Evolutionary conservation across 2,329 filamentous ascomycete genomes (phyloP).

Genomic region (Graphilbum ipis-grandicollis): DNA sequence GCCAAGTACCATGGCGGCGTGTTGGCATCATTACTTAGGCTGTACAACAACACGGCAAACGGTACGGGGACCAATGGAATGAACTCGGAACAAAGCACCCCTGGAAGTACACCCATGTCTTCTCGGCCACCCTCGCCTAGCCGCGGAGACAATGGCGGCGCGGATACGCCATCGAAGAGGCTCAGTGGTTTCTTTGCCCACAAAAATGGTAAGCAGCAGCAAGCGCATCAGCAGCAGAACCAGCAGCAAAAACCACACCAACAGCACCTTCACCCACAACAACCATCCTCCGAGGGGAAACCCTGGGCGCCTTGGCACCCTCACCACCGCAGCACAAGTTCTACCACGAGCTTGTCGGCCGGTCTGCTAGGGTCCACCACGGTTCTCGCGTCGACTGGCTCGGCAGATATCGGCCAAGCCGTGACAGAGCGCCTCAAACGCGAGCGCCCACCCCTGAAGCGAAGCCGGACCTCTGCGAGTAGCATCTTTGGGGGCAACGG

Average conservation of each 20-base stretch:
- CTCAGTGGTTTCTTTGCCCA: conserved; percentile 21
- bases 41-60: conserved; percentile 35
- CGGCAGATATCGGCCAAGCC: conserved; percentile 24
- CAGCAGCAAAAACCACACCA: too few species aligned
- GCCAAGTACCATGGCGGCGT: conserved; percentile 56
- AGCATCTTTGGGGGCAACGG: conserved; percentile 5
- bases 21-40: conserved; percentile 52
- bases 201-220: conserved; percentile 22
- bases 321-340: conserved; percentile 4
- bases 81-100: conserved; percentile 24
- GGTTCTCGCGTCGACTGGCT: conserved; percentile 29
- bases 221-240: conserved; percentile 18
- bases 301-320: conserved; percentile 1
- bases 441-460: conserved; percentile 11
- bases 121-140: conserved; percentile 25
- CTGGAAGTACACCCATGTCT: conserved; percentile 22
- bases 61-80: conserved; percentile 13
- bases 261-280: too few species aligned
- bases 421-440: conserved; percentile 26
- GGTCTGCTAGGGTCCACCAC: conserved; percentile 37
- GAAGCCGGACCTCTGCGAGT: conserved; percentile 5
- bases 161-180: conserved; percentile 16
- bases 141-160: not conserved
- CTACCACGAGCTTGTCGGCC: conserved; percentile 21
- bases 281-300: not conserved